Evolutionary conservation across 2,329 filamentous ascomycete species (phyloP).

Genomic region (Claviceps monticola): DNA sequence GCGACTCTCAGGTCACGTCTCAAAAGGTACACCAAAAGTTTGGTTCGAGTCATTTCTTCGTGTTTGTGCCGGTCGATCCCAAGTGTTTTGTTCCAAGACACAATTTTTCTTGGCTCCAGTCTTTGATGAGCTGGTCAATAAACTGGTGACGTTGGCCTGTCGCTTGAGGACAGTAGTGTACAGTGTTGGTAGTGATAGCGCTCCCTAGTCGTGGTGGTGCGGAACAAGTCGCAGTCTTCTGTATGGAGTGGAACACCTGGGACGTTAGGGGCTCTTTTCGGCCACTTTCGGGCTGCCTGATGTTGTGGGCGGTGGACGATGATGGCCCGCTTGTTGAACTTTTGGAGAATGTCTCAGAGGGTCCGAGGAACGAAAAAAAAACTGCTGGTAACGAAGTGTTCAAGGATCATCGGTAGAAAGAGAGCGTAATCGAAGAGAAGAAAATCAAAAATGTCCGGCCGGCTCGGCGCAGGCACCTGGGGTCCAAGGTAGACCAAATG

Average conservation of each 20-base stretch:
- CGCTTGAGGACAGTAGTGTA: neutral
- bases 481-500: neutral
- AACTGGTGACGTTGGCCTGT: neutral
- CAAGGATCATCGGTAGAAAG: neutral
- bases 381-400: too few relatives aligned
- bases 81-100: too few relatives aligned
- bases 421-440: neutral
- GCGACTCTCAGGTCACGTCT: constrained; percentile 58
- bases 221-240: neutral
- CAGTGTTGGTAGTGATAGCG: too few relatives aligned
- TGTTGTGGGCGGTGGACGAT: neutral
- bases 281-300: neutral
- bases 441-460: neutral
- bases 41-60: constrained; percentile 21
- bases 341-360: too few relatives aligned
- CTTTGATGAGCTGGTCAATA: neutral
- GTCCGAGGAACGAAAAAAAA: too few relatives aligned
- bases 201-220: neutral
- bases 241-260: too few relatives aligned
- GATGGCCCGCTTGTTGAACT: neutral
- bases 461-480: neutral
- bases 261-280: neutral
- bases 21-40: constrained; percentile 55
- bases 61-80: neutral
- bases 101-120: neutral